phyloP scores from a whole-genome alignment of 2,329 filamentous ascomycete genomes.

The Cercospora zeina region DNA sequence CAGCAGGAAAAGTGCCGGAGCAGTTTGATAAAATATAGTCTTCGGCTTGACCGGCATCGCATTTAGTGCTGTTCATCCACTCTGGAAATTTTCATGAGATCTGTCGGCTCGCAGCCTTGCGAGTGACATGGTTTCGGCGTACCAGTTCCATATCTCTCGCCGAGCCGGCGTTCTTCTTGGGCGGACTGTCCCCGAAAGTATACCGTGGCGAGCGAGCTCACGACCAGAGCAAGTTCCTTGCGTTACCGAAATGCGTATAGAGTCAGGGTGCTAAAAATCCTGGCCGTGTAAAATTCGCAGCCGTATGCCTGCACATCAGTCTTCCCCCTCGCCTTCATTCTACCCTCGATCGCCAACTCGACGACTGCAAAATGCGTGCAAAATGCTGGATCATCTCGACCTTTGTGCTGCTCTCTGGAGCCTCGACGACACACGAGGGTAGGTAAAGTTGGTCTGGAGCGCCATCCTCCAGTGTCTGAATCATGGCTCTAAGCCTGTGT shows the following conservation, averaged over 20 bases:
- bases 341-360: background rate
- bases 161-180: background rate
- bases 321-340: background rate
- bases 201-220: background rate
- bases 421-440: background rate
- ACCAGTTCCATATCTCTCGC: background rate
- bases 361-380: background rate
- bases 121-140: background rate
- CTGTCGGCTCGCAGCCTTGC: background rate
- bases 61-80: background rate
- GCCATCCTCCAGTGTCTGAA: background rate
- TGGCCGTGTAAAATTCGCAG: background rate
- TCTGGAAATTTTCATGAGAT: background rate
- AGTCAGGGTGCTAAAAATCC: background rate
- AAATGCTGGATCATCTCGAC: background rate
- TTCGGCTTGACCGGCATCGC: background rate
- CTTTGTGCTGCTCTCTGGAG: background rate
- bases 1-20: background rate
- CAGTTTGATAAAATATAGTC: background rate
- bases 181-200: background rate
- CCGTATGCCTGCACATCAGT: background rate
- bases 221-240: background rate
- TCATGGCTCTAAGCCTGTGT: background rate
- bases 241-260: background rate
- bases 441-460: background rate